These are phyloP conservation scores for Leptographium radiaticola DNA, from an alignment of 2,329 filamentous ascomycete genomes.

Conservation along the genomic window DNA sequence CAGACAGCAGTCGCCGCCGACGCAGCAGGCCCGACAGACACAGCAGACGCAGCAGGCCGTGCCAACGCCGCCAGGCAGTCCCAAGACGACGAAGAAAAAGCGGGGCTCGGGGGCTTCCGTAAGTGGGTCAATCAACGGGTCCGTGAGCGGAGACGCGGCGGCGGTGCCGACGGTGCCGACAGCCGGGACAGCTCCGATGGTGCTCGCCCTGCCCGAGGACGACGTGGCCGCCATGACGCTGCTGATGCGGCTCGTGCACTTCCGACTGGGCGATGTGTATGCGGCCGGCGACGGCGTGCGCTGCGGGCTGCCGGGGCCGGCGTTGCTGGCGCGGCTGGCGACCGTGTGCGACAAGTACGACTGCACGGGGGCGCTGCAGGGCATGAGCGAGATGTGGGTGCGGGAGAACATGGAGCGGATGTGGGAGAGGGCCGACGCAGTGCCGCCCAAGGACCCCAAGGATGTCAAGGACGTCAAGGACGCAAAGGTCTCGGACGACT, in stretches of 20 bases:
- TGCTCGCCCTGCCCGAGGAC: slow-evolving; percentile 9
- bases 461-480: not conserved
- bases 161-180: too few species aligned
- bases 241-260: slow-evolving; percentile 9
- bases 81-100: not conserved
- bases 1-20: too few species aligned
- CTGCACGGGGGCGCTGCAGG: slow-evolving; percentile 6
- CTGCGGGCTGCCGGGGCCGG: slow-evolving; percentile 3
- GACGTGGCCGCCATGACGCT: slow-evolving; percentile 7
- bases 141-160: not conserved
- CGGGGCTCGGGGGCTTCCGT: not conserved
- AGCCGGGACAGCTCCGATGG: not conserved
- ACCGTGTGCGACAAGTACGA: slow-evolving; percentile 10
- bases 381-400: slow-evolving; percentile 6
- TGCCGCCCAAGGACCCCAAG: not conserved
- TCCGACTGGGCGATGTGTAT: slow-evolving; percentile 4
- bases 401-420: slow-evolving; percentile 2
- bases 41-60: too few species aligned
- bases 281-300: not conserved
- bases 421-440: not conserved
- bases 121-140: not conserved
- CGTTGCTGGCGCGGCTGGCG: slow-evolving; percentile 6
- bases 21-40: too few species aligned
- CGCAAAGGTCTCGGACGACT: not conserved
- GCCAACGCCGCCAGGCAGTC: not conserved